Evolutionary conservation across 257 asterid genomes (phyloP).

Genomic region (Ocimum tenuiflorum): DNA sequence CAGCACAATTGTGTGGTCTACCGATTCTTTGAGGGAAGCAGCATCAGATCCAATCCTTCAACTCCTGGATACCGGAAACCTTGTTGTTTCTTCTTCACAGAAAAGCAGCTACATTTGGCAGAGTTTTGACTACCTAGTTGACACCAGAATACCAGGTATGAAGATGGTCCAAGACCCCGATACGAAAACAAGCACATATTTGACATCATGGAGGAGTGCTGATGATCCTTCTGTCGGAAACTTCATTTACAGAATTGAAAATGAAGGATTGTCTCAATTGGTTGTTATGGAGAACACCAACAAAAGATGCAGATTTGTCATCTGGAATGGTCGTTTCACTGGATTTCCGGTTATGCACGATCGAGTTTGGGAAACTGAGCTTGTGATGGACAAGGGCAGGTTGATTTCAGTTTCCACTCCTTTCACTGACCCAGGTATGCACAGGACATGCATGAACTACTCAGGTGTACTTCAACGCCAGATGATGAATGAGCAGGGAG

Average conservation of each 20-base stretch:
- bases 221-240: constrained; percentile 12
- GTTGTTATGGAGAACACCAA: not conserved
- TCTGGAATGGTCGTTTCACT: constrained; percentile 10
- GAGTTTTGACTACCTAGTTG: constrained; percentile 14
- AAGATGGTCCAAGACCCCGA: not conserved
- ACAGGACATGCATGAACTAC: not conserved
- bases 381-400: not conserved
- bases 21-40: not conserved
- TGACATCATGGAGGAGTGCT: constrained; percentile 15
- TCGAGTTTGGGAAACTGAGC: not conserved
- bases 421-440: not conserved
- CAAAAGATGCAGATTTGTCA: not conserved
- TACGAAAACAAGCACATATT: not conserved
- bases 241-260: constrained; percentile 6
- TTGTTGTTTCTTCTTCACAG: not conserved
- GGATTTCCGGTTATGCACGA: not conserved
- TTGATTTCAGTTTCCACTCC: not conserved
- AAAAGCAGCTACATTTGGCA: not conserved
- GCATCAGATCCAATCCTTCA: not conserved
- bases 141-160: constrained; percentile 12
- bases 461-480: not conserved
- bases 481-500: not conserved
- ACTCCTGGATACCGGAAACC: not conserved
- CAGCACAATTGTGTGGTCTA: not conserved
- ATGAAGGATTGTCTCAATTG: constrained; percentile 4